These are phyloP conservation scores for Eutypa lata DNA, from an alignment of 2,329 filamentous ascomycete species.

Conservation along the genomic window DNA sequence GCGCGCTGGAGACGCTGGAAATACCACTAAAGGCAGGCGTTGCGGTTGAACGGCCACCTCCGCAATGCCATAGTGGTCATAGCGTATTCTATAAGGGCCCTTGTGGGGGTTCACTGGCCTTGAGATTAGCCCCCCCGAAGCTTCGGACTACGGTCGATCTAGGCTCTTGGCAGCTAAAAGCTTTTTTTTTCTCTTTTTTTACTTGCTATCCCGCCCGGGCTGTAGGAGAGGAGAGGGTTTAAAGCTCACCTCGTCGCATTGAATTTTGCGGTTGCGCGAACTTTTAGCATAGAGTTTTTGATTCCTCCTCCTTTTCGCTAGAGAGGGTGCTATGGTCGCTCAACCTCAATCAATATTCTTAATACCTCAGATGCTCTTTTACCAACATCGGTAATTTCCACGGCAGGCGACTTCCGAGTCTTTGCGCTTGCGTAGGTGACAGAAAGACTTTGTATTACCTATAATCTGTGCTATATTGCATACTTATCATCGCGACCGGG, in stretches of 20 bases:
- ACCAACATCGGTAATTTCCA: constrained; percentile 35
- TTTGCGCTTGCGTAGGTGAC: constrained; percentile 61
- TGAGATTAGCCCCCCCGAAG: too few species aligned
- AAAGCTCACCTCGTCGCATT: background rate
- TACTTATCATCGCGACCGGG: background rate
- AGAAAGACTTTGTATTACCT: constrained; percentile 50
- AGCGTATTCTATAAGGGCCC: too few species aligned
- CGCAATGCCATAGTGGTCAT: background rate
- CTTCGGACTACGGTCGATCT: background rate
- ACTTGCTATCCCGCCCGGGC: background rate
- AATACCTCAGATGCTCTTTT: constrained; percentile 38
- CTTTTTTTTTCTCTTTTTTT: background rate
- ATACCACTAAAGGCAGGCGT: background rate
- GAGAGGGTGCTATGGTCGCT: background rate
- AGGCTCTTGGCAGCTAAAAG: background rate
- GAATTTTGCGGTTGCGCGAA: background rate
- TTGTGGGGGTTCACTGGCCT: too few species aligned
- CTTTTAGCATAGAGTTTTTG: background rate
- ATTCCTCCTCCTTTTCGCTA: constrained; percentile 1
- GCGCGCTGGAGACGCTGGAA: background rate
- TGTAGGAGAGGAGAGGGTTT: background rate
- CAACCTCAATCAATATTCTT: constrained; percentile 6
- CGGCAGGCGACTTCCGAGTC: constrained; percentile 62
- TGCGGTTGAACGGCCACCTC: background rate
- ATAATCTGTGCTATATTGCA: background rate